These are phyloP conservation scores for Vanderwaltozyma polyspora DNA, from an alignment of 805 yeast species.

Conservation along the genomic window DNA sequence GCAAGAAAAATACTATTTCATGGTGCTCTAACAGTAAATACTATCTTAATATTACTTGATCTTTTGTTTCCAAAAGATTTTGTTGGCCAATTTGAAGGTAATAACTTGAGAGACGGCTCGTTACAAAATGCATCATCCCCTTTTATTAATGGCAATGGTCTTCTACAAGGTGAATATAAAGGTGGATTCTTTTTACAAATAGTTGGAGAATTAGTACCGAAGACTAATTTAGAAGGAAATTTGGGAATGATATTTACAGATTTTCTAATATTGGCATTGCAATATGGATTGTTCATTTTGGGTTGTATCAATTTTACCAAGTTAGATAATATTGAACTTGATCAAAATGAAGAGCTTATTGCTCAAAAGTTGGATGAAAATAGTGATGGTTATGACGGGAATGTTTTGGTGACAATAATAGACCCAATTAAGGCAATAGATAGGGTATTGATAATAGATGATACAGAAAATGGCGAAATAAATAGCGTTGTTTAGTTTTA, in stretches of 20 bases:
- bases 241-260: constrained; percentile 20
- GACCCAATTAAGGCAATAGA: constrained; percentile 25
- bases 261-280: constrained; percentile 19
- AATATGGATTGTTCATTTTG: constrained; percentile 15
- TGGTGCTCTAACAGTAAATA: constrained; percentile 17
- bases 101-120: constrained; percentile 11
- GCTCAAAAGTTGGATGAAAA: constrained; percentile 9
- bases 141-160: constrained; percentile 15
- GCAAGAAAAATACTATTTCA: constrained; percentile 18
- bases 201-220: constrained; percentile 36
- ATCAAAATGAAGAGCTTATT: constrained; percentile 6
- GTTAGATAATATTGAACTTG: constrained; percentile 6
- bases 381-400: constrained; percentile 39
- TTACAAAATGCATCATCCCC: constrained; percentile 25
- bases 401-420: constrained; percentile 27
- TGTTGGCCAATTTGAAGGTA: constrained; percentile 24
- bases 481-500: too few species aligned
- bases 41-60: constrained; percentile 10
- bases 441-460: constrained; percentile 6
- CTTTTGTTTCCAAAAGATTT: constrained; percentile 27
- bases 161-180: constrained; percentile 28
- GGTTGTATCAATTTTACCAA: constrained; percentile 21
- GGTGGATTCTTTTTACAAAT: constrained; percentile 31
- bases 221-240: constrained; percentile 25
- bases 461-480: background rate